Conservation (phyloP, 2,329 filamentous ascomycete species). For the Zalaria obscura region DNA sequence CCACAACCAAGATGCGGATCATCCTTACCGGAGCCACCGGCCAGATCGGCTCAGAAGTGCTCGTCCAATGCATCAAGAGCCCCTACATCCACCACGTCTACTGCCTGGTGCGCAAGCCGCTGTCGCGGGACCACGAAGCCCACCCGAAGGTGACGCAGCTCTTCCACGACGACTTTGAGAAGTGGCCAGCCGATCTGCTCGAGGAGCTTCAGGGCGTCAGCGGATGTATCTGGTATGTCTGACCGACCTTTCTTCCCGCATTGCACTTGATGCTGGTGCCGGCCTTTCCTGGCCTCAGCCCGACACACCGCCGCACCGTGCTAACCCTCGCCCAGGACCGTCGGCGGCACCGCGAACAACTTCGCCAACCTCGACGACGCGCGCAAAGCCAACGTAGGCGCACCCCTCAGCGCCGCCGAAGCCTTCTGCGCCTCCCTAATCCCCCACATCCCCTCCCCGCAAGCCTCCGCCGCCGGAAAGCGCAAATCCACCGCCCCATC, state of each 20-base stretch:
- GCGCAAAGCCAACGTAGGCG: constrained; percentile 15
- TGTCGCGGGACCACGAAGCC: constrained; percentile 13
- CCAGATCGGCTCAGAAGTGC: constrained; percentile 39
- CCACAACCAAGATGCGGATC: constrained; percentile 36
- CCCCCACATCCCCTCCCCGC: constrained; percentile 10
- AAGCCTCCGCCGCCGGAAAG: no score
- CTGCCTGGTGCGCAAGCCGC: constrained; percentile 17
- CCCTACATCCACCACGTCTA: constrained; percentile 33
- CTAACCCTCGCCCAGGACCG: constrained; percentile 5
- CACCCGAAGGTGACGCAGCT: constrained; percentile 19
- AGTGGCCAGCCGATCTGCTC: constrained; percentile 33
- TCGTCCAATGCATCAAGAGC: constrained; percentile 33
- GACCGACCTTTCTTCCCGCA: no score
- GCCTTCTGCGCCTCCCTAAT: constrained; percentile 15
- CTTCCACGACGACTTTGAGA: constrained; percentile 35
- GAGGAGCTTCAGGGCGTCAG: constrained; percentile 26
- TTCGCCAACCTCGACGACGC: constrained; percentile 17
- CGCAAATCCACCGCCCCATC: neutral
- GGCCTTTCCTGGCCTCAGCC: no score
- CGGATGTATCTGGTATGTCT: constrained; percentile 32
- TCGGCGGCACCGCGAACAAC: constrained; percentile 12
- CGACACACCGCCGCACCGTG: neutral
- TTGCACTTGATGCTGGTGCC: no score
- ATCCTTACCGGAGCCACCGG: constrained; percentile 47
- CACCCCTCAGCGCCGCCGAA: constrained; percentile 17